Percentiles rank a stretch among this genome's conserved stretches.
Evolutionary conservation across 306 rosid genomes (phyloP).

Genomic region (Quercus glauca): DNA sequence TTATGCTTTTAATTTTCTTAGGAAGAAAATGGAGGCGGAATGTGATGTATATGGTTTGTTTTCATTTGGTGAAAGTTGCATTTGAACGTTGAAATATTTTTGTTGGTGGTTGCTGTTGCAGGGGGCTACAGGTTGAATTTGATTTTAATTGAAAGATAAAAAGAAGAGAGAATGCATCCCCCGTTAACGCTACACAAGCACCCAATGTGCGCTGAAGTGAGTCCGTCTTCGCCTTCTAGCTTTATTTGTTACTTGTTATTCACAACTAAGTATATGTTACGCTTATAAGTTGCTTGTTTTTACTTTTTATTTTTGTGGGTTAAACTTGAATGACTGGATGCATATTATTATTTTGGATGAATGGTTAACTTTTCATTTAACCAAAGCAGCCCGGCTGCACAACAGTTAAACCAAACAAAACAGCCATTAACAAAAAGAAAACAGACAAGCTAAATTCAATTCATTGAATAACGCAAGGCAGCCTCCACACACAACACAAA

Average conservation of each 20-base stretch:
- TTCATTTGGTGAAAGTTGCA: not conserved
- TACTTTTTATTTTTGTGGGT: not conserved
- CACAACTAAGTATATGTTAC: not conserved
- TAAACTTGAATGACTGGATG: not conserved
- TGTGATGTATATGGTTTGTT: not conserved
- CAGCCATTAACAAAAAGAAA: too few relatives aligned
- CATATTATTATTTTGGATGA: not conserved
- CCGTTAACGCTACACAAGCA: conserved; percentile 91
- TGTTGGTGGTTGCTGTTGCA: conserved; percentile 5
- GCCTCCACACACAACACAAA: too few relatives aligned
- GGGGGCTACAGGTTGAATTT: conserved; percentile 33
- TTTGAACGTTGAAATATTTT: not conserved
- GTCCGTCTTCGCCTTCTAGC: conserved; percentile 16
- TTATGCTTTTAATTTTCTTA: not conserved
- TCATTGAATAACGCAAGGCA: too few relatives aligned
- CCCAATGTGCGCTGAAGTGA: conserved; percentile 88
- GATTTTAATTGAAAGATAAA: not conserved
- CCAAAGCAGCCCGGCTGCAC: too few relatives aligned
- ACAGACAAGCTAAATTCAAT: too few relatives aligned
- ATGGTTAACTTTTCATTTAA: too few relatives aligned
- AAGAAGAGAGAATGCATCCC: conserved; percentile 66
- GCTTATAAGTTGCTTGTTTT: not conserved
- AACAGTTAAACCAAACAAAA: too few relatives aligned
- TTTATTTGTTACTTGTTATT: not conserved
- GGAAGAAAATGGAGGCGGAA: not conserved